Conservation (phyloP, 75 land plant species). For the Picea sitchensis region DNA sequence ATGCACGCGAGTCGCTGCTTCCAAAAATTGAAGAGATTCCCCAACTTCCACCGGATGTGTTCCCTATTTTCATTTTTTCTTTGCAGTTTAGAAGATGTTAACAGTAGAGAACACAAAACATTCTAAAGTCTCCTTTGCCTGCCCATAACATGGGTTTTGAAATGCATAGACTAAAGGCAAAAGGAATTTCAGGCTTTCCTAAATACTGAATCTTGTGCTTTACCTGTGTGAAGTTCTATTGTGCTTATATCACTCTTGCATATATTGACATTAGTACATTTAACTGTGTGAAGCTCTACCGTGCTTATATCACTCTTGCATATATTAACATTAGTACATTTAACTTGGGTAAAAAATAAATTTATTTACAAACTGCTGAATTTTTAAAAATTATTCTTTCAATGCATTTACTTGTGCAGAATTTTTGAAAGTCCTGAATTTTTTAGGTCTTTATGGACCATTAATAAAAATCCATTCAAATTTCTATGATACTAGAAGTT, state of each 20-base stretch:
- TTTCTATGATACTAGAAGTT: background rate
- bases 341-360: no score
- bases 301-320: no score
- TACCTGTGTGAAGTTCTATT: background rate
- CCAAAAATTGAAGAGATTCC: constrained; percentile 85
- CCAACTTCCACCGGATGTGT: constrained; percentile 53
- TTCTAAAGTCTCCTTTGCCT: background rate
- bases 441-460: background rate
- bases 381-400: no score
- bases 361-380: no score
- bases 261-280: no score
- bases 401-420: no score
- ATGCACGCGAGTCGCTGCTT: constrained; percentile 36
- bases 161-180: background rate
- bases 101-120: background rate
- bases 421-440: background rate
- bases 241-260: background rate
- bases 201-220: background rate
- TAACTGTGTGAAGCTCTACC: no score
- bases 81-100: background rate
- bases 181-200: background rate
- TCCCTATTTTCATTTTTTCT: constrained; percentile 32
- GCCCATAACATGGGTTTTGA: background rate
- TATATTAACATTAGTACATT: no score
- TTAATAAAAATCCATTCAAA: background rate